Evolutionary conservation across 163 green algal species (phyloP).

Genomic region (Smithsoniella earleae): DNA sequence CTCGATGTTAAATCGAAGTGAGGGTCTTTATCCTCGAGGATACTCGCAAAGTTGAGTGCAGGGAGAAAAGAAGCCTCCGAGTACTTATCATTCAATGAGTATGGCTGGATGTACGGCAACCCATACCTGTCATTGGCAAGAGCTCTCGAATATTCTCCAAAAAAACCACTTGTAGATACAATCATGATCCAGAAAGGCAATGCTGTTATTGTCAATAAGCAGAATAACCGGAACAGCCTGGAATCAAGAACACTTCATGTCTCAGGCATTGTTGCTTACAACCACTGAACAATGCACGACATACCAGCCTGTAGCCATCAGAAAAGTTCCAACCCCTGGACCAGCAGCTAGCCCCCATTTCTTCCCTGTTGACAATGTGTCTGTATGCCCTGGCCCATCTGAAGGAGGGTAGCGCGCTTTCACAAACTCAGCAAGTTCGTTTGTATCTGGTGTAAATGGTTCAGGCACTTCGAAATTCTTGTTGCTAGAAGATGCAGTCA

Average conservation of each 20-base stretch:
- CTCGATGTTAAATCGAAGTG: slow-evolving; percentile 21
- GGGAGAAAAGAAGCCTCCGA: neutral
- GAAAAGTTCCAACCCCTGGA: slow-evolving; percentile 15
- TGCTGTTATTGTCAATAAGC: neutral
- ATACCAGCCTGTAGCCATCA: slow-evolving; percentile 27
- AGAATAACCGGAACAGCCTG: slow-evolving; percentile 10
- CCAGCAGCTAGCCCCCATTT: slow-evolving; percentile 9
- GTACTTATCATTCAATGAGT: slow-evolving; percentile 21
- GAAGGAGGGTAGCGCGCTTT: neutral
- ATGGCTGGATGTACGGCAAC: slow-evolving; percentile 19
- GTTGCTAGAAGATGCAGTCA: neutral
- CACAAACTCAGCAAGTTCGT: neutral
- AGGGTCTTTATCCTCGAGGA: slow-evolving; percentile 18
- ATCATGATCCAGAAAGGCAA: slow-evolving; percentile 30
- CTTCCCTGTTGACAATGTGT: neutral
- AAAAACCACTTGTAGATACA: slow-evolving; percentile 16
- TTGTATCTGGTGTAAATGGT: neutral
- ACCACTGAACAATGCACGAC: no score
- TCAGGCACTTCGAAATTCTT: neutral
- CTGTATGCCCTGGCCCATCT: neutral
- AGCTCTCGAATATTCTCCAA: neutral
- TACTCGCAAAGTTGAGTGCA: slow-evolving; percentile 19
- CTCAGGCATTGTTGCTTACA: neutral
- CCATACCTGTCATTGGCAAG: neutral
- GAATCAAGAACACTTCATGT: neutral